Base-by-base conservation (phyloP, 257 asterid species). In the Primulina tabacum region DNA sequence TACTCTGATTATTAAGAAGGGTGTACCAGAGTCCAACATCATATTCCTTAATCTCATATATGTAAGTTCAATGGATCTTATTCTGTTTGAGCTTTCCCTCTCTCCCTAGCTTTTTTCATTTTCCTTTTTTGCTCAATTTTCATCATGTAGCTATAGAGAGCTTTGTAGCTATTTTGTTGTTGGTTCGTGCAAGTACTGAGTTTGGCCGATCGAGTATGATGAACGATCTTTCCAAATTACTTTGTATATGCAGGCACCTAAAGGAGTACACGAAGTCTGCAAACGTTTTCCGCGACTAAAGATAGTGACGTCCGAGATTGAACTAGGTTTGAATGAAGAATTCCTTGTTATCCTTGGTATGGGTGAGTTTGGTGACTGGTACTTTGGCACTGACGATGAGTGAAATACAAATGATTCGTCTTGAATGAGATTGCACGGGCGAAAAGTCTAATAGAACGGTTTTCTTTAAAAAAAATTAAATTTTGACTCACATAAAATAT, bases 241-340 rank as follows among this genome's bases (percentile, higher is more conserved):
- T 67, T 26, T 64, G 52, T 38, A 68, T 64, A 60, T 76, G 53
- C 82, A 92, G 98, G 98, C 98, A 70, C 99, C 99, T 76, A 95
- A 94, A 79, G 99, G 99, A 66, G 91, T 91, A 20, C 97, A 91
- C 74, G 87, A 85, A 78, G 99, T 94, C 21, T 91, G 97, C 83
- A 91, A 84, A 77, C 88, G 78, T 38, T 94, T 94, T 81, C 99
- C 97, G 17, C 83, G 97, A 73, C 67, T 94, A 35, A 91, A 94
- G 88, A 94, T 94, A 7, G 99, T 94, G 88, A 94, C 99, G 24
- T 94, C 99, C 62, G 99, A 94, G 95, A 94, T 94, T 62, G 99
- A 94, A 83, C 79, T 71, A 4, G 99, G 97, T 35, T 62, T 94
- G 75, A 94, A 91, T 43, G 85, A 85, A 24, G 97, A 94, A 71